phyloP scores from a whole-genome alignment of 1,139 yeast species.

The Zygosaccharomyces sapae region DNA sequence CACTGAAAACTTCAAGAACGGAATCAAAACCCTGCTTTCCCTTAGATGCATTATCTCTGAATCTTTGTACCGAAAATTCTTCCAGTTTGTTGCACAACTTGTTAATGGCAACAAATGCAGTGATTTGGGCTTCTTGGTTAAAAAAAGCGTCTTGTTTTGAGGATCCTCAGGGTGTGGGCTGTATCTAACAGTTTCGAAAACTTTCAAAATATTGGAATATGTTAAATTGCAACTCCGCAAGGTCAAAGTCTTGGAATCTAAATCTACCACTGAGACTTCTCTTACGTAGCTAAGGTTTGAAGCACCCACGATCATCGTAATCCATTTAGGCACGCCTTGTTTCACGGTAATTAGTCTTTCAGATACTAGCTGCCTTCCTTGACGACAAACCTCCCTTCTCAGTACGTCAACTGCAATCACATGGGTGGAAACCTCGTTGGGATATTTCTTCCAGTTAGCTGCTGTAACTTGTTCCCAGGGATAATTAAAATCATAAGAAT shows the following conservation, averaged over 20 bases:
- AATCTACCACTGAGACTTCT: constrained; percentile 83
- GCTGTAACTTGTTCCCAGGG: constrained; percentile 95
- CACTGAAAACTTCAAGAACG: constrained; percentile 55
- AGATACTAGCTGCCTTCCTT: constrained; percentile 58
- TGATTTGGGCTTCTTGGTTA: constrained; percentile 81
- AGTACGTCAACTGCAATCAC: constrained; percentile 93
- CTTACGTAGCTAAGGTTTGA: constrained; percentile 74
- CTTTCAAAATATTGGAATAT: constrained; percentile 69
- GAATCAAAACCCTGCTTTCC: constrained; percentile 83
- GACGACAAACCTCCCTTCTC: constrained; percentile 59
- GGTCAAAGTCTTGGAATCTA: constrained; percentile 56
- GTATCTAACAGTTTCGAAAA: constrained; percentile 80
- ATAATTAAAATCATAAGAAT: constrained; percentile 65
- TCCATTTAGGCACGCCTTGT: constrained; percentile 85
- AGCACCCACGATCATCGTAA: constrained; percentile 69
- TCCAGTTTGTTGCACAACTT: constrained; percentile 77
- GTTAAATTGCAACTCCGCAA: constrained; percentile 87
- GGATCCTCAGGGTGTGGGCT: constrained; percentile 59
- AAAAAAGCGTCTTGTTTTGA: constrained; percentile 53
- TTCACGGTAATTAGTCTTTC: constrained; percentile 88
- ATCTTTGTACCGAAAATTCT: constrained; percentile 87
- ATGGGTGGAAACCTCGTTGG: constrained; percentile 86
- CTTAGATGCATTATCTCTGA: constrained; percentile 76
- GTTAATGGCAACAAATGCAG: constrained; percentile 72
- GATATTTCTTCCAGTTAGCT: constrained; percentile 96